phyloP scores from a whole-genome alignment of 768 basidiomycete species.

The Nidularia pulvinata region DNA sequence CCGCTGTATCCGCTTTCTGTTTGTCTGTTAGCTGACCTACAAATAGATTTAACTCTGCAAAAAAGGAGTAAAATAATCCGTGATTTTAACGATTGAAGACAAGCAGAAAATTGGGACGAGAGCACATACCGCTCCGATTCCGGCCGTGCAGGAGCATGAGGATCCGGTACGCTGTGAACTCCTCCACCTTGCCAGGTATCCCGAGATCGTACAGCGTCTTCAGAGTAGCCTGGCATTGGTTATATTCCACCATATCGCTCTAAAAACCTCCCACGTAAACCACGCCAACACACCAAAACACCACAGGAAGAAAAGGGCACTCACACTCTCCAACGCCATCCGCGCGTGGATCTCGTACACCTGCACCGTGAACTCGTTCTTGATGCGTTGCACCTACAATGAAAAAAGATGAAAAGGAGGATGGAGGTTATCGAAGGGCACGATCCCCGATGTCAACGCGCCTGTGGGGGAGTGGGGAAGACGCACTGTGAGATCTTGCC shows the following conservation, averaged over 20 bases:
- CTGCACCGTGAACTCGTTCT: constrained; percentile 93
- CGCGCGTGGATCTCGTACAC: constrained; percentile 99
- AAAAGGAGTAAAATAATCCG: not conserved
- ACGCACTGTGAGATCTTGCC: constrained; percentile 96
- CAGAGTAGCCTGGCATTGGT: constrained; percentile 93
- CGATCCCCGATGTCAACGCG: no score
- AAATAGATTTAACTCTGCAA: constrained; percentile 89
- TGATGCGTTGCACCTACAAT: constrained; percentile 1
- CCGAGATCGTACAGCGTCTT: constrained; percentile 92
- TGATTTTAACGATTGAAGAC: not conserved
- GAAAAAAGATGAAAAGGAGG: not conserved
- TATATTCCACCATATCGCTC: constrained; percentile 99
- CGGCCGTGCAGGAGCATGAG: constrained; percentile 94
- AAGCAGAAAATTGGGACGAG: not conserved
- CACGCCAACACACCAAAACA: not conserved
- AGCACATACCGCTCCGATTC: constrained; percentile 84
- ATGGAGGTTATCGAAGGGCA: no score
- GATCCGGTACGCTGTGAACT: constrained; percentile 97
- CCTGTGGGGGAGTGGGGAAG: not conserved
- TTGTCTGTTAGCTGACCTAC: constrained; percentile 96
- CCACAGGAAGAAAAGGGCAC: constrained; percentile 3
- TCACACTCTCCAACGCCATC: constrained; percentile 15
- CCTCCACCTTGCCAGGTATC: constrained; percentile 89
- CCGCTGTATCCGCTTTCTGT: constrained; percentile 82
- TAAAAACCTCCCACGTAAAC: constrained; percentile 26